A percentile compares a stretch with the other conserved stretches of the same genome.
Conservation (phyloP, 176 grass and related monocot species). For the Eragrostis nindensis region DNA sequence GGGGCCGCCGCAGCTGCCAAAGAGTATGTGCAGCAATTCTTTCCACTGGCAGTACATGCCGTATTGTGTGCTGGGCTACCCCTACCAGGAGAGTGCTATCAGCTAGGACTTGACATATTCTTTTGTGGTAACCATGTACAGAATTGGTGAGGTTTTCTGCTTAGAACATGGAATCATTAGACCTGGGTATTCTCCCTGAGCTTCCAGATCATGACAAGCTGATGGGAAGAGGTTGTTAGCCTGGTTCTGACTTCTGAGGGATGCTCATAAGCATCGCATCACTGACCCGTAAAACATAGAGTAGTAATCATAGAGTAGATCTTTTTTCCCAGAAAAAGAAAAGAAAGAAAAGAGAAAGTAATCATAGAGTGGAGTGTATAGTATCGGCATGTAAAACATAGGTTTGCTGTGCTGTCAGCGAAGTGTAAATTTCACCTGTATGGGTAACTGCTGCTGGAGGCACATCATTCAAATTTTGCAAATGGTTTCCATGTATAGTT, state of each 20-base stretch:
- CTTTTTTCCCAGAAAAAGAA: too few species aligned
- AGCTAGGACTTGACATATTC: constrained; percentile 39
- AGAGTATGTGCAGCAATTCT: constrained; percentile 39
- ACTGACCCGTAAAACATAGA: background rate
- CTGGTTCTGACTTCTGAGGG: background rate
- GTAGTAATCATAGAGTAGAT: background rate
- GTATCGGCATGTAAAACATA: constrained; percentile 25
- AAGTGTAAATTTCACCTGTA: constrained; percentile 19
- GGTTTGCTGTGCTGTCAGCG: background rate
- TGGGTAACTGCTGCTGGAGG: background rate
- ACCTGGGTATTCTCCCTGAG: constrained; percentile 37
- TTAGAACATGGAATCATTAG: background rate
- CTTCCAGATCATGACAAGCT: background rate
- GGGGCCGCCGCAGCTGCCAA: constrained; percentile 54
- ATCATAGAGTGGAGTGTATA: background rate
- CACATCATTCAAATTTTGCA: constrained; percentile 3
- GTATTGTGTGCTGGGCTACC: constrained; percentile 26
- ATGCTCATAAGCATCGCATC: background rate
- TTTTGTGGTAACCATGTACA: background rate
- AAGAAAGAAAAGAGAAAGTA: background rate
- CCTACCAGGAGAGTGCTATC: constrained; percentile 6
- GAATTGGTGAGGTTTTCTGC: background rate
- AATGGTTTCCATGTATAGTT: constrained; percentile 7
- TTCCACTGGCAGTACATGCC: constrained; percentile 15
- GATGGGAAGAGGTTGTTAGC: background rate